Base-by-base conservation (phyloP, 1,284 basidiomycete genomes). In the Tilletia setariae region DNA sequence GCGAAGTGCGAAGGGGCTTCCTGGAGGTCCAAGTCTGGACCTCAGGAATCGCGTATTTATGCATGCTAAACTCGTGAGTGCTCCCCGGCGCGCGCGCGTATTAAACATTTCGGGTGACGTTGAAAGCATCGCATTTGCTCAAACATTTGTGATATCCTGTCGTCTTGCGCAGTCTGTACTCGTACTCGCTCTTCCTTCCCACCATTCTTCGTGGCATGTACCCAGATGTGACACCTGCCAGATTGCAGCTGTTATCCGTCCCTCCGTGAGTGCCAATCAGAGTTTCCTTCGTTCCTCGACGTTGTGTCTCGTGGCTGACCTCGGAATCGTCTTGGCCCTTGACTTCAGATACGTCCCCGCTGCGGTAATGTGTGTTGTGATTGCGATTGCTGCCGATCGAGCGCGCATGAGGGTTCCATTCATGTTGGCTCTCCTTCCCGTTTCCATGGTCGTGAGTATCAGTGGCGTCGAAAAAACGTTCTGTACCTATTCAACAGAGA, bases 311-410 rank as follows among this genome's bases (percentile, higher is more conserved):
- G 46, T n/a, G 46, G 46, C 46, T 49, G 46, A 23, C 6, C 16
- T 49, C 46, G 9, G 9, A 40, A 40, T 40, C 11, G 6, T 11
- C 11, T 11, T 40, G 35, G 6, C 35, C 11, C 11, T 11, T 40
- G 6, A 40, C 11, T 30, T 11, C 32, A 61, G 56, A 35, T 61
- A 61, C 63, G 69, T 77, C 1, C 71, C 74, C 4, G 76, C 81
- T 2, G 77, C 82, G n/a, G 68, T 79, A 49, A 62, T 75, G 43
- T 82, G 80, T n/a, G 67, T 84, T 64, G 46, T 75, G 35, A 76
- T 79, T 6, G 82, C 83, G 16, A 81, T 72, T 64, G 63, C 78
- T 15, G 83, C 83, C 23, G 83, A 84, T 74, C 72, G 75, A 28
- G 71, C 74, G 61, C 74, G 80, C 66, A 72, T 74, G 64, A 74